These are phyloP conservation scores for Rhizopogon sp. DNA, from an alignment of 768 basidiomycete genomes.

Conservation along the genomic window DNA sequence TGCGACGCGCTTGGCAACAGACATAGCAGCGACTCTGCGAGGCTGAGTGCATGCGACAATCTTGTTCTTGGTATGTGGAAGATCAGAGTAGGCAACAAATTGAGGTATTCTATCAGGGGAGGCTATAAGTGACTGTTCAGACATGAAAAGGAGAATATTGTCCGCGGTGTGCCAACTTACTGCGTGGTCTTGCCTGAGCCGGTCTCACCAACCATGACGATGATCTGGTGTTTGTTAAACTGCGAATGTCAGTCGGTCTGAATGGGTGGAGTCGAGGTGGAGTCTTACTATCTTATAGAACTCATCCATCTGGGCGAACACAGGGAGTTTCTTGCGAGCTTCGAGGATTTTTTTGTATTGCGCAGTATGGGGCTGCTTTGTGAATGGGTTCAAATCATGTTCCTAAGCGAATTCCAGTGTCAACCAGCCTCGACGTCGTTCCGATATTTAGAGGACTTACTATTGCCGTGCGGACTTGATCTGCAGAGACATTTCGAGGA, in stretches of 20 bases:
- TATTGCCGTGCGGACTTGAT: conserved; percentile 65
- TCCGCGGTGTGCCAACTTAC: conserved; percentile 41
- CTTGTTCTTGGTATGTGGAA: conserved; percentile 87
- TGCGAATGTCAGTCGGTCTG: background rate
- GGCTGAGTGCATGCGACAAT: conserved; percentile 97
- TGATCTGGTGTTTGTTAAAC: conserved; percentile 60
- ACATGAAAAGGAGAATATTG: conserved; percentile 14
- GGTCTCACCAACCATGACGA: conserved; percentile 90
- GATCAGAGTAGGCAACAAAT: conserved; percentile 90
- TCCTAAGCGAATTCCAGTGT: conserved; percentile 39
- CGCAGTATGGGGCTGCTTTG: conserved; percentile 65
- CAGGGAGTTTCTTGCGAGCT: conserved; percentile 82
- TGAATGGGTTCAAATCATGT: conserved; percentile 85
- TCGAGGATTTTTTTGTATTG: conserved; percentile 87
- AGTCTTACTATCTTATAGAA: conserved; percentile 81
- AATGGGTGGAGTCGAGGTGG: background rate
- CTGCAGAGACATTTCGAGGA: conserved; percentile 60
- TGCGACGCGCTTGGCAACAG: conserved; percentile 95
- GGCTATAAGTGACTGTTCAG: conserved; percentile 21
- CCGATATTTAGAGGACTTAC: conserved; percentile 34
- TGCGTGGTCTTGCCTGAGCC: conserved; percentile 96
- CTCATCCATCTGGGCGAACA: conserved; percentile 88
- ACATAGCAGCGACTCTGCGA: conserved; percentile 94
- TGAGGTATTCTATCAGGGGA: conserved; percentile 79
- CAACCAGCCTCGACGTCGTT: background rate